These are phyloP conservation scores for Fusarium beomiforme DNA, from an alignment of 2,329 filamentous ascomycete species.

Conservation along the genomic window DNA sequence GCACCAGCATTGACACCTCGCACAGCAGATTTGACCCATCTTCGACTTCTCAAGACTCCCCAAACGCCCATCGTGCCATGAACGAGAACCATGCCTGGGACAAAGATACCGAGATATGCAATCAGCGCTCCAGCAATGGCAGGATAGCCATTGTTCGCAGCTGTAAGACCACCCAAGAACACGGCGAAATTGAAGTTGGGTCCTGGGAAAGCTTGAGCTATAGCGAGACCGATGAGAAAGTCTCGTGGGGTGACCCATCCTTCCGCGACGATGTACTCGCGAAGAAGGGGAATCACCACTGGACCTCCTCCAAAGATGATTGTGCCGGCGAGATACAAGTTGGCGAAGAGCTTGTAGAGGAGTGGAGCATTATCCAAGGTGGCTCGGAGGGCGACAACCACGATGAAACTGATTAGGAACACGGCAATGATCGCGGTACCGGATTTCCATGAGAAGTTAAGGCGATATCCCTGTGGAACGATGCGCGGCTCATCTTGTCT, in stretches of 20 bases:
- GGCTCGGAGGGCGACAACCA: constrained; percentile 63
- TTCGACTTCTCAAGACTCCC: constrained; percentile 57
- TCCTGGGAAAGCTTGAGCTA: constrained; percentile 74
- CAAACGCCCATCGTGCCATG: constrained; percentile 66
- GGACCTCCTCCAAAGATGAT: constrained; percentile 73
- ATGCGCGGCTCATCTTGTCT: constrained; percentile 31
- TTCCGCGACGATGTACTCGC: constrained; percentile 71
- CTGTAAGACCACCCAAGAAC: constrained; percentile 63
- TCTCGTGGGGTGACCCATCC: constrained; percentile 77
- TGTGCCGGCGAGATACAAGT: constrained; percentile 78
- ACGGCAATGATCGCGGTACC: constrained; percentile 53
- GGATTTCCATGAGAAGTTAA: constrained; percentile 57
- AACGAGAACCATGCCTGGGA: constrained; percentile 59
- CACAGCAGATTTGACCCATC: constrained; percentile 60
- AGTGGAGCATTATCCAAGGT: constrained; percentile 54
- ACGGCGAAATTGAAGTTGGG: constrained; percentile 64
- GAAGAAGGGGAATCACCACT: constrained; percentile 71
- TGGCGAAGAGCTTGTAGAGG: constrained; percentile 71
- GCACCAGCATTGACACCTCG: constrained; percentile 69
- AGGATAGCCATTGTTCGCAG: constrained; percentile 50
- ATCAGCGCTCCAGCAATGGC: constrained; percentile 60
- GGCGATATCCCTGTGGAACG: constrained; percentile 46
- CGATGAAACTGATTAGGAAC: constrained; percentile 67
- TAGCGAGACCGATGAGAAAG: constrained; percentile 77
- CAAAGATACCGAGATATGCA: constrained; percentile 63